Conservation (phyloP, 1,284 basidiomycete species). For the Tylopilus sp. region DNA sequence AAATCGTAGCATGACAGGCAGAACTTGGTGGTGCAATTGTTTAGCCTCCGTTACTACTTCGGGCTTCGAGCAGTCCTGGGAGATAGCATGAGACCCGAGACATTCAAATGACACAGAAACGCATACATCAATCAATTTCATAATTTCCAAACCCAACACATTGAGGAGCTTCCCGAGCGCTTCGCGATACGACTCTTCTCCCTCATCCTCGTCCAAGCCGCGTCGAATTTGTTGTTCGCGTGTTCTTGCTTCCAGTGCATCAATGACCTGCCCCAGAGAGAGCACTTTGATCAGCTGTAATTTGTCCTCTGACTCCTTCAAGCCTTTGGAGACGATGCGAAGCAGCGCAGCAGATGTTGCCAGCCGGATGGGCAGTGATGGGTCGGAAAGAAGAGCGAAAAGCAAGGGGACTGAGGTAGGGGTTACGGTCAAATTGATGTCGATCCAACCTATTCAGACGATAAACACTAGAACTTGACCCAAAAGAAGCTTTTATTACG, state of each 20-base stretch:
- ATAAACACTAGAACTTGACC: conserved; percentile 6
- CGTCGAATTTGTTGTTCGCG: conserved; percentile 62
- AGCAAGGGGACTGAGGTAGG: conserved; percentile 83
- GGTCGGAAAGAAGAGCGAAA: conserved; percentile 81
- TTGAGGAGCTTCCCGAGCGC: conserved; percentile 84
- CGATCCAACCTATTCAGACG: conserved; percentile 80
- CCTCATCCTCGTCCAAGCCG: conserved; percentile 65
- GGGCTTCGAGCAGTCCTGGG: conserved; percentile 57
- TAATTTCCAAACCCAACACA: conserved; percentile 77
- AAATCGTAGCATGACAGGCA: conserved; percentile 85
- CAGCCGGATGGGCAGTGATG: conserved; percentile 73
- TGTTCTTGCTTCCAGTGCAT: conserved; percentile 75
- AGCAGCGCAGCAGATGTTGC: conserved; percentile 78
- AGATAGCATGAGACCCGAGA: conserved; percentile 6
- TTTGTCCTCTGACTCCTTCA: conserved; percentile 90
- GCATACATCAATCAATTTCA: conserved; percentile 75
- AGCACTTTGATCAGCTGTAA: conserved; percentile 87
- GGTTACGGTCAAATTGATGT: conserved; percentile 93
- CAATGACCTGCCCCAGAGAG: conserved; percentile 75
- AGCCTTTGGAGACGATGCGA: conserved; percentile 85
- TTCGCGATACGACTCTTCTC: conserved; percentile 83
- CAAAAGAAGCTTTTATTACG: conserved; percentile 35
- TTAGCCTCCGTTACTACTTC: conserved; percentile 68
- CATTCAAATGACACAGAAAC: conserved; percentile 5
- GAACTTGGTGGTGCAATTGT: conserved; percentile 60